phyloP scores from a whole-genome alignment of 2,329 filamentous ascomycete genomes.

The Aspergillus thermomutatus region DNA sequence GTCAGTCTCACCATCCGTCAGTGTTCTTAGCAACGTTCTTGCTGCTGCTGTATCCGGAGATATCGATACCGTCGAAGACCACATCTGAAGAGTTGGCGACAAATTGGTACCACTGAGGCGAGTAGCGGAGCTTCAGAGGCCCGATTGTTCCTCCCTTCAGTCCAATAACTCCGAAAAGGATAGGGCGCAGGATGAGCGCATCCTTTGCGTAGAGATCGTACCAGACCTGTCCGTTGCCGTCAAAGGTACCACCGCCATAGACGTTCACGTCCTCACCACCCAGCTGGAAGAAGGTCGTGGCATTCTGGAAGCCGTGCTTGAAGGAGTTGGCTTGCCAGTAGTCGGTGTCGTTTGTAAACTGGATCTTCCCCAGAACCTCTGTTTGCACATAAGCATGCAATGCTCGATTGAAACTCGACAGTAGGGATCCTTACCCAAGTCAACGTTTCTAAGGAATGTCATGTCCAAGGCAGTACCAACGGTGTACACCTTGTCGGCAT shows the following conservation, averaged over 20 bases:
- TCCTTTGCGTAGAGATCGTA: conserved; percentile 60
- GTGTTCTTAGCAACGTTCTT: conserved; percentile 61
- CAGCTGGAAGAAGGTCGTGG: conserved; percentile 64
- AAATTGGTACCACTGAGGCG: conserved; percentile 62
- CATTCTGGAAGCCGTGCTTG: conserved; percentile 63
- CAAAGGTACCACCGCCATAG: conserved; percentile 61
- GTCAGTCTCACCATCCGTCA: conserved; percentile 49
- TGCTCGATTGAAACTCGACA: neutral
- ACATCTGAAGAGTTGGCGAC: conserved; percentile 65
- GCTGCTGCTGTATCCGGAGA: conserved; percentile 54
- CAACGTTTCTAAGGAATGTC: conserved; percentile 61
- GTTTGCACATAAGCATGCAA: neutral
- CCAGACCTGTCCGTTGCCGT: conserved; percentile 64
- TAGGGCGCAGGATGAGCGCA: conserved; percentile 56
- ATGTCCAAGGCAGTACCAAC: conserved; percentile 64
- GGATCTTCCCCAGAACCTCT: conserved; percentile 59
- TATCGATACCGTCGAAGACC: conserved; percentile 60
- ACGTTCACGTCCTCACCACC: conserved; percentile 65
- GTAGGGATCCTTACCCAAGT: conserved; percentile 49
- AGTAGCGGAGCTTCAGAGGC: conserved; percentile 59
- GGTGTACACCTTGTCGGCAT: conserved; percentile 54
- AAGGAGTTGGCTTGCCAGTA: conserved; percentile 67
- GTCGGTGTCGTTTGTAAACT: conserved; percentile 64
- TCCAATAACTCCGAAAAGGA: conserved; percentile 57
- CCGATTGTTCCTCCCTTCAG: conserved; percentile 57